Conservation (phyloP, 1,139 yeast genomes). For the Debaryomyces sp. region DNA sequence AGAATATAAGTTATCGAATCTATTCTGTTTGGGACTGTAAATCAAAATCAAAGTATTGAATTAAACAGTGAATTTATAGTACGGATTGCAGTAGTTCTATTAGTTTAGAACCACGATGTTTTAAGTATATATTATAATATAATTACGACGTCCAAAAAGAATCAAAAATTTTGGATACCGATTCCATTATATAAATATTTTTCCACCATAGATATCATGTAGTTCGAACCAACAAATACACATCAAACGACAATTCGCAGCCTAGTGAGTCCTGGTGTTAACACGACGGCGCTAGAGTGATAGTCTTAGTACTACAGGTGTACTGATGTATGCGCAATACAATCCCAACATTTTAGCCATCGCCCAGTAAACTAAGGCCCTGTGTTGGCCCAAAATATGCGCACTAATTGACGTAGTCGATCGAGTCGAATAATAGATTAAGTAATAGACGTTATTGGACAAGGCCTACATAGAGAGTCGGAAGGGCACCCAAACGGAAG, state of each 20-base stretch:
- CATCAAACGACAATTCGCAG: conserved; percentile 4
- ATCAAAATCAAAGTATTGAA: background rate
- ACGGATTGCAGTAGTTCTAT: conserved; percentile 1
- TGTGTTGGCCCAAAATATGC: conserved; percentile 10
- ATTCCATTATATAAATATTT: conserved; percentile 3
- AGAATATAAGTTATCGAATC: background rate
- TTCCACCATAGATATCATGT: background rate
- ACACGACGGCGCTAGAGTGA: conserved; percentile 4
- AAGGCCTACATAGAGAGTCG: background rate
- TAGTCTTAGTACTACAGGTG: conserved; percentile 1
- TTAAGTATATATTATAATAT: conserved; percentile 1
- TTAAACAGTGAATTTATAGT: background rate
- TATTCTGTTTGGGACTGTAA: conserved; percentile 2
- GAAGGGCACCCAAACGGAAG: background rate
- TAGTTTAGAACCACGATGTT: background rate
- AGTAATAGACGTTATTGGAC: background rate
- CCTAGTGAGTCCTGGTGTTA: conserved; percentile 3
- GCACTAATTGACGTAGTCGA: conserved; percentile 5
- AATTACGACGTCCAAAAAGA: background rate
- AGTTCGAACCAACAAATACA: conserved; percentile 2
- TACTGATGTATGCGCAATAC: conserved; percentile 1
- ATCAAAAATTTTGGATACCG: background rate
- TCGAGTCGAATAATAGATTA: background rate
- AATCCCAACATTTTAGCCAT: conserved; percentile 7
- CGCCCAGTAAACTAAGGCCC: background rate